Base-by-base conservation (phyloP, 2,329 filamentous ascomycete species). In the Thermoascus crustaceus region DNA sequence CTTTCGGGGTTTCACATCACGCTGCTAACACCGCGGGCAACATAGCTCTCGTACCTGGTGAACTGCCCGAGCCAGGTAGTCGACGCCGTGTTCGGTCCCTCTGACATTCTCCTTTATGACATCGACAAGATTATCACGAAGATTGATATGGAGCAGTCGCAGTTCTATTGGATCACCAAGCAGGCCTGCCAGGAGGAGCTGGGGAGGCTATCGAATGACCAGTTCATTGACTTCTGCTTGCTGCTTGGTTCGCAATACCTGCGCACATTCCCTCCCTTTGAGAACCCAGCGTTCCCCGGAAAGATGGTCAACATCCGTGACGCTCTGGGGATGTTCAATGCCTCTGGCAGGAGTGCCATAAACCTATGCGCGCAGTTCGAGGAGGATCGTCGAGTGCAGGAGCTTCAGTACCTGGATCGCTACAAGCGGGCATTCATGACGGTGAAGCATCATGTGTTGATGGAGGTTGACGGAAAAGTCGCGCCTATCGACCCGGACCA, bases 341-440 rank as follows among this genome's bases (percentile, higher is more conserved):
- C 63, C 25, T 63, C 60, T 64, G 83, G 50, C 59, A 78, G 55
- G 68, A 87, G 76, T 26, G 83, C 93, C 8, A 75, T 81, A 9
- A 73, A 73, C 7, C 76, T 87, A 3, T 93, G 86, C 54, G 72
- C 78, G 35, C 80, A 80, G 33, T 88, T 85, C 54, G 80, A 82
- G 51, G 87, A 95, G 39, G 80, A 93, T 33, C 69, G 87, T 7
- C 75, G 82, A 46, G 69, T 76, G 32, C 75, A 79, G 48, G 78
- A 85, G 26, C 68, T 80, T 10, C 74, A 82, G 34, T 98, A 94
- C 71, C 69, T 85, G 20, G 83, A 89, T 55, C 85, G 83, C 52
- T 98, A 87, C 57, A 83, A 82, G 54, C 88, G 85, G 58, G 86
- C 86, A 14, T 80, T 81, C 43, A 80, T 93, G 73, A 81, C 80